Evolutionary conservation across 2,329 filamentous ascomycete genomes (phyloP).

Genomic region (Dryadomyces quercivorus): DNA sequence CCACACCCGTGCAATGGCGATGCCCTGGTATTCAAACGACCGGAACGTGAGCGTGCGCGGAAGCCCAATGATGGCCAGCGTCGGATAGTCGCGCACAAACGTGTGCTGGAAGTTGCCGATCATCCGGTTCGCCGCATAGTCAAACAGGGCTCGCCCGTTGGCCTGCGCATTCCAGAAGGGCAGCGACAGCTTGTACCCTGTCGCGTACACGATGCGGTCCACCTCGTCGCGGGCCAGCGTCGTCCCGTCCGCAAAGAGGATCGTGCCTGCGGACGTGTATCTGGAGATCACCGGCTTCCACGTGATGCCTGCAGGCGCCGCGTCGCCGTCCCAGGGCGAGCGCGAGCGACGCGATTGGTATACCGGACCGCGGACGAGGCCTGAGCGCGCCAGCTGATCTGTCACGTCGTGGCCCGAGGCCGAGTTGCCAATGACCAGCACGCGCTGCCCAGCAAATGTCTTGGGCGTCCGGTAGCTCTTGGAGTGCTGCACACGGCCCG

Average conservation of each 20-base stretch:
- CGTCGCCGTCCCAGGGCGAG: constrained; percentile 37
- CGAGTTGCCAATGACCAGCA: constrained; percentile 73
- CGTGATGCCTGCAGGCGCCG: constrained; percentile 44
- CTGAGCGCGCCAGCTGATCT: constrained; percentile 47
- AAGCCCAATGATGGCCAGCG: constrained; percentile 37
- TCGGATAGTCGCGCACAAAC: constrained; percentile 34
- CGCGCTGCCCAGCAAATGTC: constrained; percentile 54
- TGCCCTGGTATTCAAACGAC: constrained; percentile 26
- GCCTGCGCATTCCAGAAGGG: constrained; percentile 52
- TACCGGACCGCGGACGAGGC: constrained; percentile 27
- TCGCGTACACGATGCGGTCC: constrained; percentile 74
- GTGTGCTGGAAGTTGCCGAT: constrained; percentile 35
- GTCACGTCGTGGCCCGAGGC: constrained; percentile 78
- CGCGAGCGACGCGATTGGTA: constrained; percentile 48
- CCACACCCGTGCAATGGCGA: constrained; percentile 22
- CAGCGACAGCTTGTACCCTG: constrained; percentile 76
- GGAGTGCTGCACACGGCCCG: constrained; percentile 51
- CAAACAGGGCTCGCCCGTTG: constrained; percentile 35
- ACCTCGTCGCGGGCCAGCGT: constrained; percentile 43
- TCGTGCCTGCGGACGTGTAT: constrained; percentile 30
- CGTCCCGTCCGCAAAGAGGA: constrained; percentile 41
- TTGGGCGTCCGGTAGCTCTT: constrained; percentile 65
- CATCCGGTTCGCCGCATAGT: constrained; percentile 33
- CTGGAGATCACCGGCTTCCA: constrained; percentile 43
- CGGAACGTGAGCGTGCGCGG: constrained; percentile 31